These are phyloP conservation scores for Cucurbita ficifolia DNA, from an alignment of 306 rosid genomes.

Conservation along the genomic window DNA sequence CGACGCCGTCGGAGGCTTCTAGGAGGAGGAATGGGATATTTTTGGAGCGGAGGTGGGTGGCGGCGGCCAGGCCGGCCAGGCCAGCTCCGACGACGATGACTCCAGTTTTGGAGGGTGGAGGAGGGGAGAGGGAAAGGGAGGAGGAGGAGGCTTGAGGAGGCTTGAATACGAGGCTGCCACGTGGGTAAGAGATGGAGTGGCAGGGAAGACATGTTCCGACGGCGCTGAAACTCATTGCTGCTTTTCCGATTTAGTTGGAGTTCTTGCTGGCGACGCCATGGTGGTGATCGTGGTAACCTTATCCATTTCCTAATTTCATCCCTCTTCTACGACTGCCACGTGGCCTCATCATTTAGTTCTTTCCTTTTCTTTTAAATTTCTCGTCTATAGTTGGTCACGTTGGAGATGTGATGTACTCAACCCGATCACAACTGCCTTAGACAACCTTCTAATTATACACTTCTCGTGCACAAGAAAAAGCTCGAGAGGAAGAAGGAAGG, in stretches of 20 bases:
- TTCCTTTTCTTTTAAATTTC: too few species aligned
- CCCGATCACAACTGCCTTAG: too few species aligned
- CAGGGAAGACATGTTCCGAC: neutral
- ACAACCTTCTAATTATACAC: too few species aligned
- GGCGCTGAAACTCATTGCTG: neutral
- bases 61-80: constrained; percentile 75
- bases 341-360: neutral
- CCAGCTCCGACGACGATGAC: constrained; percentile 70
- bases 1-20: constrained; percentile 60
- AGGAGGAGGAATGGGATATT: constrained; percentile 64
- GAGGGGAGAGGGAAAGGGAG: neutral
- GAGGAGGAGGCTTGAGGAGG: constrained; percentile 21
- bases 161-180: constrained; percentile 15
- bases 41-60: constrained; percentile 47
- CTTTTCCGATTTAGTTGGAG: neutral
- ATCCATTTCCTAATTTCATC: neutral
- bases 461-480: too few species aligned
- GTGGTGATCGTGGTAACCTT: neutral
- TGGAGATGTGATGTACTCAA: too few species aligned
- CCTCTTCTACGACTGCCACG: neutral
- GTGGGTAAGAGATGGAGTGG: neutral
- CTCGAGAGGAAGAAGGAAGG: too few species aligned
- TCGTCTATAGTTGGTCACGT: too few species aligned
- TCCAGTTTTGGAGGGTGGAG: constrained; percentile 12
- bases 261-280: neutral